Evolutionary conservation across 257 asterid species (phyloP).

Genomic region (Fraxinus quadrangulata): DNA sequence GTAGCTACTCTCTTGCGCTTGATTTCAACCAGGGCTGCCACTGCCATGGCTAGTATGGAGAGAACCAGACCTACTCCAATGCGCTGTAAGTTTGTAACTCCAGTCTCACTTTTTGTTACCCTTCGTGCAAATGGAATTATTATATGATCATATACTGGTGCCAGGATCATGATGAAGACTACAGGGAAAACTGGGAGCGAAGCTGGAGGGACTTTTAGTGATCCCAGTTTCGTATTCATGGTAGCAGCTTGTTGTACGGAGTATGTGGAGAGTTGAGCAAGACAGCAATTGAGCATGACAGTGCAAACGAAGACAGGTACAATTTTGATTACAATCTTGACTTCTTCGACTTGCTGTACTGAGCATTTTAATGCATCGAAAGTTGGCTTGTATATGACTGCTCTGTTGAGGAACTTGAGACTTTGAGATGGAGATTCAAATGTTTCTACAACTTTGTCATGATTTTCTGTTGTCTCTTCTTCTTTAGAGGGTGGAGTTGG

Average conservation of each 20-base stretch:
- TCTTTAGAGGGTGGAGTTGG: conserved; percentile 30
- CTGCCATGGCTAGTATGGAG: conserved; percentile 69
- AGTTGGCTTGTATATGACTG: conserved; percentile 42
- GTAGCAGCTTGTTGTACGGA: conserved; percentile 96
- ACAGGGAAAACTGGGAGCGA: conserved; percentile 93
- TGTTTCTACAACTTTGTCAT: neutral
- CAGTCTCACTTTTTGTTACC: conserved; percentile 61
- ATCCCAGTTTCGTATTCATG: conserved; percentile 75
- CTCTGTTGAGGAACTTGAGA: conserved; percentile 55
- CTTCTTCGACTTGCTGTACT: conserved; percentile 73
- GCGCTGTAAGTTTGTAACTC: conserved; percentile 77
- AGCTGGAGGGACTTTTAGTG: conserved; percentile 78
- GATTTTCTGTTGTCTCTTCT: conserved; percentile 17
- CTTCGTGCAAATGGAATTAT: conserved; percentile 70
- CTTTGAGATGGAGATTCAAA: conserved; percentile 48
- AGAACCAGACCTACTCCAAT: conserved; percentile 73
- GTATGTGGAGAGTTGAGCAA: conserved; percentile 90
- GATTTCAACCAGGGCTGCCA: conserved; percentile 73
- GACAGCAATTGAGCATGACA: conserved; percentile 79
- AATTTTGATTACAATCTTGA: conserved; percentile 66
- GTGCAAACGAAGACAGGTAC: conserved; percentile 89
- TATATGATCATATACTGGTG: conserved; percentile 71
- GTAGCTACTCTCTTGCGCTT: conserved; percentile 65
- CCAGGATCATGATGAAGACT: conserved; percentile 72
- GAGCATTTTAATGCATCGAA: conserved; percentile 42